phyloP scores from a whole-genome alignment of 2,329 filamentous ascomycete genomes.

The Plenodomus lindquistii region DNA sequence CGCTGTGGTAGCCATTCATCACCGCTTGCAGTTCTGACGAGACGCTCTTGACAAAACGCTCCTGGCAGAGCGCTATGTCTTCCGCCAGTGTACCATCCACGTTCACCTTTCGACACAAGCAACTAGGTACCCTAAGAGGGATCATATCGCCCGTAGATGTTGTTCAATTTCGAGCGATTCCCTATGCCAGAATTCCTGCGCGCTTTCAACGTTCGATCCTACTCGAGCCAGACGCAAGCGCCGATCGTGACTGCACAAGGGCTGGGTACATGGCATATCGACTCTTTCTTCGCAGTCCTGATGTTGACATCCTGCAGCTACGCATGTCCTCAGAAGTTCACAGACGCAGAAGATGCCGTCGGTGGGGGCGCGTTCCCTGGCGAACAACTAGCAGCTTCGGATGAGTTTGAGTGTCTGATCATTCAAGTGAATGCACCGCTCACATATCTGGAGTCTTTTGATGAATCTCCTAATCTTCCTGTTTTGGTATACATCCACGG shows the following conservation, averaged over 20 bases:
- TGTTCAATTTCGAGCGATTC: constrained; percentile 29
- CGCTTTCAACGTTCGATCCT: constrained; percentile 29
- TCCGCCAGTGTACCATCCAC: not conserved
- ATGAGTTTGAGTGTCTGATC: constrained; percentile 24
- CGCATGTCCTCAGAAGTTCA: constrained; percentile 23
- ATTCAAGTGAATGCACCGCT: constrained; percentile 31
- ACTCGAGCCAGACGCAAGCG: constrained; percentile 2
- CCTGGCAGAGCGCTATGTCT: too few relatives aligned
- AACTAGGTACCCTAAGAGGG: constrained; percentile 23
- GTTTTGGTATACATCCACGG: constrained; percentile 59
- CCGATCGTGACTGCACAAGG: constrained; percentile 18
- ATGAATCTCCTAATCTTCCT: constrained; percentile 41
- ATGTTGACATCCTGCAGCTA: constrained; percentile 9
- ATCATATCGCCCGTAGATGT: constrained; percentile 22
- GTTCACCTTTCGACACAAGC: constrained; percentile 19
- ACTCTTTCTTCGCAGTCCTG: not conserved
- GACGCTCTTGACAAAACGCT: too few relatives aligned
- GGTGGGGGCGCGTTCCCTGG: constrained; percentile 18
- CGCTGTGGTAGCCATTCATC: too few relatives aligned
- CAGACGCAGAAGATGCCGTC: not conserved
- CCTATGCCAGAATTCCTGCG: constrained; percentile 23
- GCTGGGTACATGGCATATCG: constrained; percentile 10
- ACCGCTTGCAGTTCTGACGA: too few relatives aligned
- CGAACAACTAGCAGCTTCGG: constrained; percentile 3
- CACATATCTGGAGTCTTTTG: constrained; percentile 4